These are phyloP conservation scores for Fusarium sp. DNA, from an alignment of 2,329 filamentous ascomycete genomes.

Conservation along the genomic window DNA sequence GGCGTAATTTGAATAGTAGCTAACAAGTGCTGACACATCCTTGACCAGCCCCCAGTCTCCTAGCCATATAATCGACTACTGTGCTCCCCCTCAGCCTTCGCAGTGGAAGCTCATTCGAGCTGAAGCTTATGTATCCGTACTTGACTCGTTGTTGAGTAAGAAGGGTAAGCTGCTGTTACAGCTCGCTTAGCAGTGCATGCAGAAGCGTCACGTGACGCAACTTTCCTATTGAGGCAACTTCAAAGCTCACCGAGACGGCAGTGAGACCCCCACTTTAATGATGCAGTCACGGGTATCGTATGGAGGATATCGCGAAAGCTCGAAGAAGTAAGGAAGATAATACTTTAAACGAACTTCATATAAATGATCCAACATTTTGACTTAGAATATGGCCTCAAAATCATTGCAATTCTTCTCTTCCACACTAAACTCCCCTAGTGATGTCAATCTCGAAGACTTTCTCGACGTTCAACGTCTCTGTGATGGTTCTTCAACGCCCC, in stretches of 20 bases:
- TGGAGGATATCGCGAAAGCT: constrained; percentile 16
- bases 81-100: constrained; percentile 2
- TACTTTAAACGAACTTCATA: constrained; percentile 14
- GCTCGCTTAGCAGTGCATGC: constrained; percentile 10
- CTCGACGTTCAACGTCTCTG: constrained; percentile 45
- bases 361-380: background rate
- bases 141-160: constrained; percentile 5
- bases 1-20: constrained; percentile 10
- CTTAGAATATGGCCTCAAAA: constrained; percentile 11
- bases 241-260: constrained; percentile 35
- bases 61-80: background rate
- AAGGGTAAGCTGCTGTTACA: constrained; percentile 6
- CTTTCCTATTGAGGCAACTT: constrained; percentile 31
- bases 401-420: background rate
- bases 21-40: constrained; percentile 25
- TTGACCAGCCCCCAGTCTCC: constrained; percentile 1
- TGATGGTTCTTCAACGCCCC: constrained; percentile 26
- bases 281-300: background rate
- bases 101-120: constrained; percentile 2
- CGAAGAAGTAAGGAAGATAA: constrained; percentile 22
- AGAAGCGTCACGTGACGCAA: constrained; percentile 36
- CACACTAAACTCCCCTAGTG: background rate
- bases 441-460: constrained; percentile 44
- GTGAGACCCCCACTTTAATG: background rate
- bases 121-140: background rate